Evolutionary conservation across 2,329 filamentous ascomycete genomes (phyloP).

Genomic region (Neofusicoccum kwambonambiense): DNA sequence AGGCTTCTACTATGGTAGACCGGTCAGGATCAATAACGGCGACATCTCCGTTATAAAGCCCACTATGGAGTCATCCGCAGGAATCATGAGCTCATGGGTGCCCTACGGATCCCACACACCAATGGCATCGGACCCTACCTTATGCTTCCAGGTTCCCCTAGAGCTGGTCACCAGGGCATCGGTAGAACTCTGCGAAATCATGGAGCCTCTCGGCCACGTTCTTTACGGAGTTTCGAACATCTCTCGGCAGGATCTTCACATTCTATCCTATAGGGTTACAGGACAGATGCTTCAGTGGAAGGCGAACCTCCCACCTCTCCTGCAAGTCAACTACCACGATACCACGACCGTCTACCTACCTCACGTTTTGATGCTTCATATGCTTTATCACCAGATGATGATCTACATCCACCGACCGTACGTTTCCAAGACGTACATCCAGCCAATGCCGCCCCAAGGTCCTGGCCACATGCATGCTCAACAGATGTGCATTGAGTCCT

Average conservation of each 20-base stretch:
- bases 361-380: conserved; percentile 44
- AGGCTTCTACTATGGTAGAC: conserved; percentile 45
- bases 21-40: conserved; percentile 38
- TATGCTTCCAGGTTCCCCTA: conserved; percentile 13
- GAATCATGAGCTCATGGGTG: conserved; percentile 18
- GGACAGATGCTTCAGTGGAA: conserved; percentile 41
- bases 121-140: conserved; percentile 5
- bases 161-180: conserved; percentile 24
- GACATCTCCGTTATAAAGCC: conserved; percentile 44
- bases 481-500: conserved; percentile 44
- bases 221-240: conserved; percentile 28
- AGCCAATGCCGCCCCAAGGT: conserved; percentile 38
- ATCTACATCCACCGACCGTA: conserved; percentile 45
- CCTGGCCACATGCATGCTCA: conserved; percentile 45
- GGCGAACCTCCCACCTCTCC: conserved; percentile 36
- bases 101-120: conserved; percentile 16
- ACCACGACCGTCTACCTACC: conserved; percentile 36
- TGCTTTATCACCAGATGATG: conserved; percentile 46
- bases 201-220: conserved; percentile 44
- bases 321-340: conserved; percentile 37
- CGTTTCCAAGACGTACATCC: conserved; percentile 39
- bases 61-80: conserved; percentile 21
- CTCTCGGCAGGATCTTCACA: conserved; percentile 38
- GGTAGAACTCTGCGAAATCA: conserved; percentile 44
- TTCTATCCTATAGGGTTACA: conserved; percentile 35